A percentile compares a stretch with the other conserved stretches of the same genome.
Conservation (phyloP, 2,329 filamentous ascomycete genomes). For the Fusarium falciforme region DNA sequence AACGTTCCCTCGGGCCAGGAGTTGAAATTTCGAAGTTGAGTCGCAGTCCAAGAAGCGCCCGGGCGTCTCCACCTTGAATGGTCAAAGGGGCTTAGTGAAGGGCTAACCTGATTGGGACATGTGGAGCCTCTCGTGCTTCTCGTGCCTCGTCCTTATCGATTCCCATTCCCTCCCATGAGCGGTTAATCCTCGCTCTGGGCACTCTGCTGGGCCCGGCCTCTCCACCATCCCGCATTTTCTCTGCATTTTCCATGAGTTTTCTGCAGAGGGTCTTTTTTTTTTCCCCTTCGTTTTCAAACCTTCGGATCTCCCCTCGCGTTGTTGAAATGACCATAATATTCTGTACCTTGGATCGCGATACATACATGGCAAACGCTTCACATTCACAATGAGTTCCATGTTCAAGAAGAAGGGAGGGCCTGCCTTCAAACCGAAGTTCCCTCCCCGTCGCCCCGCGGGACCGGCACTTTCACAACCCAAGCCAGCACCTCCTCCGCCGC, state of each 20-base stretch:
- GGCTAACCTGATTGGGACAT: constrained; percentile 47
- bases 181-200: constrained; percentile 49
- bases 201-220: constrained; percentile 29
- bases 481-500: constrained; percentile 25
- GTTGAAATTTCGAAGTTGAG: constrained; percentile 60
- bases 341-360: constrained; percentile 14
- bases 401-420: constrained; percentile 73
- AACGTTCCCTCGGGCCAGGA: constrained; percentile 51
- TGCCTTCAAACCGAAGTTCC: constrained; percentile 78
- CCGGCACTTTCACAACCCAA: constrained; percentile 46
- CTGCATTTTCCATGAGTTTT: constrained; percentile 32
- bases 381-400: constrained; percentile 70
- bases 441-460: constrained; percentile 61
- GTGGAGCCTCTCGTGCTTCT: not conserved
- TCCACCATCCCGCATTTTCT: constrained; percentile 47
- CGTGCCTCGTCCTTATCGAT: constrained; percentile 46
- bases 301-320: constrained; percentile 6
- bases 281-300: constrained; percentile 26
- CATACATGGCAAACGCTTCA: constrained; percentile 20
- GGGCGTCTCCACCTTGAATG: constrained; percentile 47
- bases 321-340: constrained; percentile 30
- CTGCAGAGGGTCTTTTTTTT: constrained; percentile 36
- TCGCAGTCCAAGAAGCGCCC: constrained; percentile 52
- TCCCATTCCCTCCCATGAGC: constrained; percentile 41
- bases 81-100: constrained; percentile 51